phyloP scores from a whole-genome alignment of 768 basidiomycete species.

The Lactifluus piperatus region DNA sequence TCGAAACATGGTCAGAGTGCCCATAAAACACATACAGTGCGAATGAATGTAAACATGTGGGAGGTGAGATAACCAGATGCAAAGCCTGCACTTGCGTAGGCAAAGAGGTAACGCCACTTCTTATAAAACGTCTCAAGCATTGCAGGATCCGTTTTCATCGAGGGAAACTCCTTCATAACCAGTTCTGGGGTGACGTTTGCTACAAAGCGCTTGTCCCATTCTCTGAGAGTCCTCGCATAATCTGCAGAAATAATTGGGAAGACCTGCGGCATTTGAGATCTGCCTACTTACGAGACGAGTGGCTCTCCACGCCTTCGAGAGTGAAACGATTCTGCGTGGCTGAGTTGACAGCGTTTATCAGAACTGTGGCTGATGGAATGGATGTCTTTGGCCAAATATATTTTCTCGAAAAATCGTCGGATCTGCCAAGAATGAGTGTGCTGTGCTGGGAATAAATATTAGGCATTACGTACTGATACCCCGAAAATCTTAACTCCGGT shows the following conservation, averaged over 20 bases:
- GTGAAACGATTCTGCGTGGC: slow-evolving; percentile 71
- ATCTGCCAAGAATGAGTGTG: slow-evolving; percentile 29
- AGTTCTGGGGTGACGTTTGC: slow-evolving; percentile 47
- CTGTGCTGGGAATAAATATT: not conserved
- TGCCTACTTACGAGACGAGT: slow-evolving; percentile 53
- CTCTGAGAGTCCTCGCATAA: slow-evolving; percentile 22
- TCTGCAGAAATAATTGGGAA: slow-evolving; percentile 3
- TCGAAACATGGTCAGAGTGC: not conserved
- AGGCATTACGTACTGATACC: slow-evolving; percentile 49
- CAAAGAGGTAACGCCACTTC: slow-evolving; percentile 75
- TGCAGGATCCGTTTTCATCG: slow-evolving; percentile 35
- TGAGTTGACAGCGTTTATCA: slow-evolving; percentile 61
- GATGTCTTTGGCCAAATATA: slow-evolving; percentile 90
- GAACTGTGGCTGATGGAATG: slow-evolving; percentile 77
- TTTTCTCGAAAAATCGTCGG: slow-evolving; percentile 78
- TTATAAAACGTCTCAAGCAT: slow-evolving; percentile 61
- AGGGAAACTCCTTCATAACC: slow-evolving; percentile 49
- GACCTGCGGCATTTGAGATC: not conserved
- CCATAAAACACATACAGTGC: slow-evolving; percentile 33
- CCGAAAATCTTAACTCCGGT: slow-evolving; percentile 42
- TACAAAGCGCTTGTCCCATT: slow-evolving; percentile 25
- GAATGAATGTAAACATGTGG: slow-evolving; percentile 66
- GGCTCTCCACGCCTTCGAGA: slow-evolving; percentile 78
- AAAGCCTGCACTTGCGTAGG: slow-evolving; percentile 70
- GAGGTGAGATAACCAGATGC: slow-evolving; percentile 69